Conservation (phyloP, 1,284 basidiomycete species). For the Agroathelia rolfsii region DNA sequence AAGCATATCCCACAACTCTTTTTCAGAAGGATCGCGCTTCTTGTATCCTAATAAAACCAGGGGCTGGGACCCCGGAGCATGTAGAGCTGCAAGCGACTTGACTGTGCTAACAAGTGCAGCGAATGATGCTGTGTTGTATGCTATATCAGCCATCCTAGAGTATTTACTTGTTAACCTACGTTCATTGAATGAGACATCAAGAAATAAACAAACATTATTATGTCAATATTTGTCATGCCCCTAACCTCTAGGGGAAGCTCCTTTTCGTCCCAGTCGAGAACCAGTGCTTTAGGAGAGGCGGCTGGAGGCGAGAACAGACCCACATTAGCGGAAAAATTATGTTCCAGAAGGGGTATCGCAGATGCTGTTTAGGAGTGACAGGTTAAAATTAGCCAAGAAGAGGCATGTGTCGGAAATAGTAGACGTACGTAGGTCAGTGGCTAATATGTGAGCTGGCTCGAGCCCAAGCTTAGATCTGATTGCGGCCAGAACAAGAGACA, state of each 20-base stretch:
- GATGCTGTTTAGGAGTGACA: conserved; percentile 38
- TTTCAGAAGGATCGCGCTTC: conserved; percentile 65
- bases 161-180: background rate
- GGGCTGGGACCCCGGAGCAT: too few species aligned
- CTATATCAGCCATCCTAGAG: conserved; percentile 78
- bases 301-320: conserved; percentile 18
- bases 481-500: conserved; percentile 56
- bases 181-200: conserved; percentile 1
- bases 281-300: conserved; percentile 28
- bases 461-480: conserved; percentile 27
- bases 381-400: background rate
- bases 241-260: conserved; percentile 37
- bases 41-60: conserved; percentile 72
- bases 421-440: conserved; percentile 66
- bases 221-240: conserved; percentile 30
- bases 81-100: conserved; percentile 29
- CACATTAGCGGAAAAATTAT: conserved; percentile 54
- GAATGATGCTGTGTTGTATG: conserved; percentile 83
- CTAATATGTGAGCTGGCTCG: conserved; percentile 35
- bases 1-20: conserved; percentile 61
- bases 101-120: conserved; percentile 54
- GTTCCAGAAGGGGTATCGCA: conserved; percentile 67
- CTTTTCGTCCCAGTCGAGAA: conserved; percentile 69
- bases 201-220: conserved; percentile 1
- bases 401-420: background rate